Evolutionary conservation across 805 yeast species (phyloP).

Genomic region (Metschnikowia gruessii): DNA sequence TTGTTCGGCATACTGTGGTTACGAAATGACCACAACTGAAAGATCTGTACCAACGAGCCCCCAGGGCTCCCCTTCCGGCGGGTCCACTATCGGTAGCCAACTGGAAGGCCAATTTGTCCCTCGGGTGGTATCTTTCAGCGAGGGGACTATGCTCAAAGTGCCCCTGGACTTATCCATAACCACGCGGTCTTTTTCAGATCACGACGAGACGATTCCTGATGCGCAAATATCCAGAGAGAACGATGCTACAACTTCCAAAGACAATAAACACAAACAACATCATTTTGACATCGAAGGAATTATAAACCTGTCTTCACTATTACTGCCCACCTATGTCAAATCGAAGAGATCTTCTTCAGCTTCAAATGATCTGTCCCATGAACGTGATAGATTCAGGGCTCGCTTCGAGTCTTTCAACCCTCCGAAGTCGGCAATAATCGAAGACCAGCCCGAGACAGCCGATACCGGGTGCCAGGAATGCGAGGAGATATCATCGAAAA

Average conservation of each 20-base stretch:
- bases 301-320: background rate
- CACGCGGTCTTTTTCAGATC: background rate
- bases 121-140: background rate
- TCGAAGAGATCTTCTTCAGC: slow-evolving; percentile 38
- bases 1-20: background rate
- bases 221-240: background rate
- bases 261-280: background rate
- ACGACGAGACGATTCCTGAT: background rate
- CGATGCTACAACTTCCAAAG: background rate
- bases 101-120: slow-evolving; percentile 1
- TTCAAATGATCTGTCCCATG: slow-evolving; percentile 39
- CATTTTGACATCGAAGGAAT: background rate
- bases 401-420: slow-evolving; percentile 34
- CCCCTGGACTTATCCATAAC: background rate
- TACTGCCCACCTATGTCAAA: slow-evolving; percentile 4
- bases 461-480: slow-evolving; percentile 31
- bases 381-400: slow-evolving; percentile 42
- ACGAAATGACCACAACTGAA: slow-evolving; percentile 1
- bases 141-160: background rate
- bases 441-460: slow-evolving; percentile 3
- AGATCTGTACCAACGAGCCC: slow-evolving; percentile 1
- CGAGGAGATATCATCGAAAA: slow-evolving; percentile 36
- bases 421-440: slow-evolving; percentile 6
- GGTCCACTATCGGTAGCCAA: background rate
- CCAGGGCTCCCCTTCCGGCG: slow-evolving; percentile 1